Conservation (phyloP, 1,284 basidiomycete species). For the Naganishia sp. region DNA sequence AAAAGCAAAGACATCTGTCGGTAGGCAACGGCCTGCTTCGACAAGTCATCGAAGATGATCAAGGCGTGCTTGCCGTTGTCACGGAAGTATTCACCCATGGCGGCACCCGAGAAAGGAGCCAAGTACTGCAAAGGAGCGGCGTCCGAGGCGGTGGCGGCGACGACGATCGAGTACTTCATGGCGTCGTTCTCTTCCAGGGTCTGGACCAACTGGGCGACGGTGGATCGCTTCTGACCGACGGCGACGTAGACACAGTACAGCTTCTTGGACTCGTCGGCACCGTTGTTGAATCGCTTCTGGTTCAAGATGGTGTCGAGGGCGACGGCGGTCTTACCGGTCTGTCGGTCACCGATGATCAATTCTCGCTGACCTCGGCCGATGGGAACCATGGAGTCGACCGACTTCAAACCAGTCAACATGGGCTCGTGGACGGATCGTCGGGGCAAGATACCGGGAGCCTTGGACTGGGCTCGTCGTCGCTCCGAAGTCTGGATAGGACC, state of each 20-base stretch:
- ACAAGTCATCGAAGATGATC: conserved; percentile 99
- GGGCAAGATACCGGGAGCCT: conserved; percentile 98
- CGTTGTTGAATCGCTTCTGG: conserved; percentile 99
- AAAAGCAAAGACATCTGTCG: conserved; percentile 99
- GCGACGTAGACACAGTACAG: conserved; percentile 99
- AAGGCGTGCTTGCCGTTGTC: conserved; percentile 95
- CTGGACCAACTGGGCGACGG: conserved; percentile 98
- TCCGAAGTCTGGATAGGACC: conserved; percentile 90
- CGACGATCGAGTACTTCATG: conserved; percentile 99
- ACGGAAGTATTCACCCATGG: conserved; percentile 99
- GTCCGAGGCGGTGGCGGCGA: conserved; percentile 98
- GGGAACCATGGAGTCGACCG: conserved; percentile 99
- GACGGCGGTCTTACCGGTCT: conserved; percentile 98
- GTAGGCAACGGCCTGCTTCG: conserved; percentile 99
- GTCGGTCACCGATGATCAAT: conserved; percentile 99
- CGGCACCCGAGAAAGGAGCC: conserved; percentile 98
- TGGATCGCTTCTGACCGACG: conserved; percentile 98
- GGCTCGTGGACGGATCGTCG: conserved; percentile 99
- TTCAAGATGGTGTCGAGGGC: conserved; percentile 99
- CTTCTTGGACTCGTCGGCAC: conserved; percentile 93
- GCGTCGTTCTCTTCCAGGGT: conserved; percentile 99
- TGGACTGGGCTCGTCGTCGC: conserved; percentile 94
- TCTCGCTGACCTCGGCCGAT: conserved; percentile 99
- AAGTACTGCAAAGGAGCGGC: conserved; percentile 98
- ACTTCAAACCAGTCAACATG: conserved; percentile 99